phyloP scores from a whole-genome alignment of 2,329 filamentous ascomycete species.

The Talaromyces sp. region DNA sequence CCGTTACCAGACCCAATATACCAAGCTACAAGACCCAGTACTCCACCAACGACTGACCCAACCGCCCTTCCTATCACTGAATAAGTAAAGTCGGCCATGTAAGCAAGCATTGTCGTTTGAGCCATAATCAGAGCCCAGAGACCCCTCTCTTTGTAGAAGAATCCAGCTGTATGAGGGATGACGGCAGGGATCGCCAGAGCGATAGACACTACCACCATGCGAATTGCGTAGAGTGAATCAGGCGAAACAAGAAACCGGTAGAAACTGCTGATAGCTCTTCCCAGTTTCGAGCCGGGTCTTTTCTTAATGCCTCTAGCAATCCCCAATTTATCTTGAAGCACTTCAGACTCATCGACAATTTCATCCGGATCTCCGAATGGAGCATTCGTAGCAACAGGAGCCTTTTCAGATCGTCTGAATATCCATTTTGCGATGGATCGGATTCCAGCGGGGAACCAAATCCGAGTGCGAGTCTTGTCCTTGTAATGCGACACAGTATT shows the following conservation, averaged over 20 bases:
- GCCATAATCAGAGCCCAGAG: constrained; percentile 54
- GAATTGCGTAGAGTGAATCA: constrained; percentile 48
- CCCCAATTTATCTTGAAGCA: constrained; percentile 37
- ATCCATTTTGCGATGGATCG: constrained; percentile 43
- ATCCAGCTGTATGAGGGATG: constrained; percentile 45
- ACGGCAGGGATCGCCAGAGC: constrained; percentile 43
- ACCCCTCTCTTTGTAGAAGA: constrained; percentile 53
- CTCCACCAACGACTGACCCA: constrained; percentile 49
- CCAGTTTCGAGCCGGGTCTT: constrained; percentile 28
- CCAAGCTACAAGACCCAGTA: constrained; percentile 49
- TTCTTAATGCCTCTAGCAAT: constrained; percentile 35
- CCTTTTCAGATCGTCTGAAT: constrained; percentile 26
- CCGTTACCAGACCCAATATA: constrained; percentile 52
- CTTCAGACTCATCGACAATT: constrained; percentile 33
- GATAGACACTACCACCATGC: constrained; percentile 49
- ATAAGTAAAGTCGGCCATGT: constrained; percentile 52
- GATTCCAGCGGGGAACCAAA: constrained; percentile 47
- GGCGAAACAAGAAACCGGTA: constrained; percentile 45
- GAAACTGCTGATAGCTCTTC: constrained; percentile 28
- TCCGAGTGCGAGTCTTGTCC: constrained; percentile 32
- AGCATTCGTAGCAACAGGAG: constrained; percentile 24
- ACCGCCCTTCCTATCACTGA: constrained; percentile 42
- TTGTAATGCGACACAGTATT: constrained; percentile 39
- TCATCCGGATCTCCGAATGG: constrained; percentile 27
- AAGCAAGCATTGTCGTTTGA: constrained; percentile 49